These are phyloP conservation scores for Albugo candida DNA, from an alignment of 352 stramenopile species.

Conservation along the genomic window DNA sequence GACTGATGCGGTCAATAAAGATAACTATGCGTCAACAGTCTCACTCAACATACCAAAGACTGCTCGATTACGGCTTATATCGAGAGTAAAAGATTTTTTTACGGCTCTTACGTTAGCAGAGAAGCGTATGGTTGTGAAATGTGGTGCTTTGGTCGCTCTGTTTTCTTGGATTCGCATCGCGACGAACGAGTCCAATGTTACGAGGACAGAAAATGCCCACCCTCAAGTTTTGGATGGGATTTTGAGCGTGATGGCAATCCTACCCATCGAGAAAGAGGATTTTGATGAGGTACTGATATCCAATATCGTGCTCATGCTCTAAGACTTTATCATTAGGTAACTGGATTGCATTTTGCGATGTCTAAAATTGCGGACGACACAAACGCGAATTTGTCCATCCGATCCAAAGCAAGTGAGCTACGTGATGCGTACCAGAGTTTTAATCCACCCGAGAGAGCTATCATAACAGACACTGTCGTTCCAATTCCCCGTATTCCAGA, in stretches of 20 bases:
- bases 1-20: slow-evolving; percentile 34
- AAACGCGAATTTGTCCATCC: slow-evolving; percentile 15
- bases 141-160: slow-evolving; percentile 31
- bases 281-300: slow-evolving; percentile 21
- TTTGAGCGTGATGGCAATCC: slow-evolving; percentile 21
- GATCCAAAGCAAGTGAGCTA: slow-evolving; percentile 18
- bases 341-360: slow-evolving; percentile 15
- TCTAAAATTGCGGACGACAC: slow-evolving; percentile 15
- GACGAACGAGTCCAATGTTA: slow-evolving; percentile 2
- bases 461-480: no score
- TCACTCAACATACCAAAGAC: slow-evolving; percentile 58
- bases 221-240: slow-evolving; percentile 46
- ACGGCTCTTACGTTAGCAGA: slow-evolving; percentile 30
- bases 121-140: slow-evolving; percentile 24
- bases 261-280: slow-evolving; percentile 45
- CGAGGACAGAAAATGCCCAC: slow-evolving; percentile 13
- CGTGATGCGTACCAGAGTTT: slow-evolving; percentile 21
- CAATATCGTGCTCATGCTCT: neutral
- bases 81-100: slow-evolving; percentile 56
- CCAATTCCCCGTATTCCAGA: neutral
- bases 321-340: slow-evolving; percentile 9
- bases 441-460: slow-evolving; percentile 13
- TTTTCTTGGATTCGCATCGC: slow-evolving; percentile 30
- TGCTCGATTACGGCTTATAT: slow-evolving; percentile 43
- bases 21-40: slow-evolving; percentile 64